Evolutionary conservation across 2,329 filamentous ascomycete genomes (phyloP).

Genomic region (Paecilomyces variotii): DNA sequence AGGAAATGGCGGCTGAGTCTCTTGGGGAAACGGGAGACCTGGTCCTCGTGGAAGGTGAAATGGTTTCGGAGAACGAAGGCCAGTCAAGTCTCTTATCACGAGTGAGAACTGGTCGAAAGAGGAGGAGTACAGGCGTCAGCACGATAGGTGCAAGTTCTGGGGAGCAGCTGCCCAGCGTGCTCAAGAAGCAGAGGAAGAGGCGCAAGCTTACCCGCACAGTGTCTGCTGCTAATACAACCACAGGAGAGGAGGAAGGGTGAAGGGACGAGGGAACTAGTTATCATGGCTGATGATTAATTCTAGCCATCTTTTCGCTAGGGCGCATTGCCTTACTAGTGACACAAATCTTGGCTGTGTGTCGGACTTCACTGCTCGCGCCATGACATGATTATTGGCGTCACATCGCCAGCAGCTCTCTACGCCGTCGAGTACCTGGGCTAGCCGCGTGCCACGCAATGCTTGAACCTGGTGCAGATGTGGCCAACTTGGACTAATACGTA

Average conservation of each 20-base stretch:
- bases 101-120: conserved; percentile 11
- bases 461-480: no score
- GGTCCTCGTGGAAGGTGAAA: conserved; percentile 46
- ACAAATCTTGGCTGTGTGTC: no score
- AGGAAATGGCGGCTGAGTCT: conserved; percentile 46
- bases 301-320: no score
- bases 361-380: no score
- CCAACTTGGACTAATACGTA: no score
- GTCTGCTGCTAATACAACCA: conserved; percentile 2
- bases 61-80: conserved; percentile 15
- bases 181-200: conserved; percentile 17
- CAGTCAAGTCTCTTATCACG: conserved; percentile 1
- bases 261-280: not conserved
- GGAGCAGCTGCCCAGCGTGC: conserved; percentile 10
- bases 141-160: conserved; percentile 15
- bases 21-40: conserved; percentile 53
- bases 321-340: no score
- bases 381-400: no score
- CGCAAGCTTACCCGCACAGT: conserved; percentile 13
- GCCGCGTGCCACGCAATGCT: no score
- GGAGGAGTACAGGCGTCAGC: conserved; percentile 12
- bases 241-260: not conserved
- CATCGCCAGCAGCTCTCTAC: no score
- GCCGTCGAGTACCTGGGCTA: no score
- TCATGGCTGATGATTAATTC: not conserved